phyloP scores from a whole-genome alignment of 257 asterid species.

The Solanum megistacrolobum region DNA sequence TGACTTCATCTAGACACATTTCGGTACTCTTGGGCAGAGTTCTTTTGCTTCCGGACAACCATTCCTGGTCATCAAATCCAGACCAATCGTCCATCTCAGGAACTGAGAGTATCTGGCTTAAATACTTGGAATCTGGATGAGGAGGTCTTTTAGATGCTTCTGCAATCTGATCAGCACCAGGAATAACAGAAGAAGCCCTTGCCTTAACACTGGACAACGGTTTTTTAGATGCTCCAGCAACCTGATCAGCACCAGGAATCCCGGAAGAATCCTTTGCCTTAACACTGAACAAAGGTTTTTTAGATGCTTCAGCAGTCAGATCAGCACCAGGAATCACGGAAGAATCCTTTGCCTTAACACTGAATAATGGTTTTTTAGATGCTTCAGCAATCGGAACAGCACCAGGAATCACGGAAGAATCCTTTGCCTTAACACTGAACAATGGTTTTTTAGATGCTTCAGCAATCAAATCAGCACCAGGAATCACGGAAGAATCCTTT shows the following conservation, averaged over 20 bases:
- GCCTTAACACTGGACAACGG: slow-evolving; percentile 22
- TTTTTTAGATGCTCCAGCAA: slow-evolving; percentile 22
- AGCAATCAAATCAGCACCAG: slow-evolving; percentile 13
- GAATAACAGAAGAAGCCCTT: slow-evolving; percentile 14
- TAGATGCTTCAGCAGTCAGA: slow-evolving; percentile 20
- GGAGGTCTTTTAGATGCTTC: slow-evolving; percentile 41
- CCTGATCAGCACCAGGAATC: slow-evolving; percentile 13
- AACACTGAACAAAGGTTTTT: slow-evolving; percentile 19
- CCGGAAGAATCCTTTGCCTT: slow-evolving; percentile 21
- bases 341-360: slow-evolving; percentile 23
- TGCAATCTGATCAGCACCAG: slow-evolving; percentile 15
- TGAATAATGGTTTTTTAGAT: slow-evolving; percentile 22
- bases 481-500: slow-evolving; percentile 11
- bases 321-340: slow-evolving; percentile 7
- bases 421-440: slow-evolving; percentile 21
- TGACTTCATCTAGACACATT: slow-evolving; percentile 3
- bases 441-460: slow-evolving; percentile 28
- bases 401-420: slow-evolving; percentile 8
- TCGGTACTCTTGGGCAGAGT: slow-evolving; percentile 12
- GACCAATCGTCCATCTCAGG: slow-evolving; percentile 43
- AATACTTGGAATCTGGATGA: slow-evolving; percentile 61
- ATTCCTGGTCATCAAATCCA: slow-evolving; percentile 44
- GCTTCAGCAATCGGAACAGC: slow-evolving; percentile 20
- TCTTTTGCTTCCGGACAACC: slow-evolving; percentile 41
- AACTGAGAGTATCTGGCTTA: slow-evolving; percentile 36